Evolutionary conservation across 164 flowering plant species (phyloP).

Genomic region (Vitis rotundifolia): DNA sequence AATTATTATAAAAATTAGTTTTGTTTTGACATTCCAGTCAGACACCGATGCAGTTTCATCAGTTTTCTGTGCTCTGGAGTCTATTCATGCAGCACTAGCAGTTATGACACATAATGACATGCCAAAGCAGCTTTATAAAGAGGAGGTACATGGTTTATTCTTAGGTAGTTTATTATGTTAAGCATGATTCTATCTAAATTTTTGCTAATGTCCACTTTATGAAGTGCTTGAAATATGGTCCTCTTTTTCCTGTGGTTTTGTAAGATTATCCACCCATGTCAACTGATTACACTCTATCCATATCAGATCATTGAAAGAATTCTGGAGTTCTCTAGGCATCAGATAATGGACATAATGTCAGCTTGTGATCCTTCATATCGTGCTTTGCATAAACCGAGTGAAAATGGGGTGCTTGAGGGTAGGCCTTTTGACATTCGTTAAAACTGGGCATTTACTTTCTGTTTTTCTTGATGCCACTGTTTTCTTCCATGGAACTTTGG

Average conservation of each 20-base stretch:
- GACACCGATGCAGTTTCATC: slow-evolving; percentile 66
- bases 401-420: slow-evolving; percentile 68
- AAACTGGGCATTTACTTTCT: neutral
- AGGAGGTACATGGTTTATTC: slow-evolving; percentile 61
- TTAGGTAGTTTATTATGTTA: neutral
- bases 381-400: slow-evolving; percentile 76
- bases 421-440: slow-evolving; percentile 10
- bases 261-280: neutral
- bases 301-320: slow-evolving; percentile 90
- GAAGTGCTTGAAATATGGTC: neutral
- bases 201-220: neutral
- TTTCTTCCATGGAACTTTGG: neutral
- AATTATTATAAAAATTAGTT: neutral
- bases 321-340: slow-evolving; percentile 89
- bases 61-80: slow-evolving; percentile 75
- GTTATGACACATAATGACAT: slow-evolving; percentile 73
- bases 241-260: neutral
- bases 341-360: slow-evolving; percentile 78
- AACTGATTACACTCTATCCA: neutral
- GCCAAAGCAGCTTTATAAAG: slow-evolving; percentile 94
- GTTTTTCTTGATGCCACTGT: neutral
- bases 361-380: slow-evolving; percentile 90
- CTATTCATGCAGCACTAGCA: slow-evolving; percentile 85
- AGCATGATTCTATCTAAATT: neutral
- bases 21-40: slow-evolving; percentile 44